Conservation (phyloP, 371 early-diverging fungal genomes). For the Chytridium lagenaria region DNA sequence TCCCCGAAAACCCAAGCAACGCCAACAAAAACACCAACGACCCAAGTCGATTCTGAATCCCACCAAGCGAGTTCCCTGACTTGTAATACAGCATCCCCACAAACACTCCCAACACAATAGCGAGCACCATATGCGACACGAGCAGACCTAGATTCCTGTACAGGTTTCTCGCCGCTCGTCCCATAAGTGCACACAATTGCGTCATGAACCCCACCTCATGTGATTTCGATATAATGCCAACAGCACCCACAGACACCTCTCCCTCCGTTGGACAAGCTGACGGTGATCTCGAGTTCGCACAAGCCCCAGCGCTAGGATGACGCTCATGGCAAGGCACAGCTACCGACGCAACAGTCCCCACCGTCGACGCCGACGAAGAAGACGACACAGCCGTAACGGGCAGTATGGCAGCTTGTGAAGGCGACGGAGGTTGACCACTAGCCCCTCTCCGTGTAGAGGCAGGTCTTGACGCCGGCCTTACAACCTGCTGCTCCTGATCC, state of each 20-base stretch:
- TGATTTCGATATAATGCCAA: not conserved
- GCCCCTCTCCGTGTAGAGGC: too few species aligned
- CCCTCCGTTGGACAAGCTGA: not conserved
- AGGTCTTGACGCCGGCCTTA: too few species aligned
- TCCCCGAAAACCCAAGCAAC: constrained; percentile 48
- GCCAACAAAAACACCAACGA: constrained; percentile 45
- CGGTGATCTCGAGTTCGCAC: not conserved
- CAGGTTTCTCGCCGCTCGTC: constrained; percentile 37
- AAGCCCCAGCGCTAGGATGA: too few species aligned
- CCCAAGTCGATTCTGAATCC: constrained; percentile 55
- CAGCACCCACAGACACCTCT: not conserved
- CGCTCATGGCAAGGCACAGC: too few species aligned
- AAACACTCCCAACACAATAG: constrained; percentile 45
- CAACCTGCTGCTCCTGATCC: not conserved
- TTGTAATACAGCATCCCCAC: constrained; percentile 52
- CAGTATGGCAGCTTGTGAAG: too few species aligned
- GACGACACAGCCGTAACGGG: too few species aligned
- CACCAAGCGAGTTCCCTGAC: constrained; percentile 44
- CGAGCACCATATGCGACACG: constrained; percentile 36
- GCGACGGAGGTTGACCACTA: too few species aligned
- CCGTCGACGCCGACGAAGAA: too few species aligned
- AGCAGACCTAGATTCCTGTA: constrained; percentile 38
- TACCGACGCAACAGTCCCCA: too few species aligned
- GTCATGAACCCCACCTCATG: constrained; percentile 44
- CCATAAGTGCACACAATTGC: constrained; percentile 36